Base-by-base conservation (phyloP, 306 rosid genomes). In the Inga oerstediana region DNA sequence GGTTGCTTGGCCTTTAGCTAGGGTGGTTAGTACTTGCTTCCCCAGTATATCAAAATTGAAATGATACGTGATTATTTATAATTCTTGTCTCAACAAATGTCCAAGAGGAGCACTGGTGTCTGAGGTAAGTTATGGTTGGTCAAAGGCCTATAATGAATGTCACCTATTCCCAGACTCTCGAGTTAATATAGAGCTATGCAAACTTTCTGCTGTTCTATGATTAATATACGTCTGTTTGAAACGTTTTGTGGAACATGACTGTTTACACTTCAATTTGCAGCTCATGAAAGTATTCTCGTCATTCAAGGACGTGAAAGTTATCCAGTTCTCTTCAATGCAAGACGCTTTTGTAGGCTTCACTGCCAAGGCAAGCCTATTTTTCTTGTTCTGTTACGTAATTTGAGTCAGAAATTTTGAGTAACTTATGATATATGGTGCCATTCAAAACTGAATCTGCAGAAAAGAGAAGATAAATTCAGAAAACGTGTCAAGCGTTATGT, bases 241-340 rank as follows among this genome's bases (percentile, higher is more conserved):
- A 56, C 24, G 34, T 41, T 16, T 30, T 49, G 17, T 20, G 75
- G 64, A 54, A 81, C 80, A 37, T 61, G 70, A 13, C 76, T 54
- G 27, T 68, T 82, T 90, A 46, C 54, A 44, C 79, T 74, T 89
- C 56, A 45, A 85, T 71, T 34, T 86, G 81, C 93, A 97, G 99
- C 86, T 90, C 83, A 85, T 79, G 88, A 78, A 86, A 19, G 84
- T 90, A 80, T 94, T 94, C 84, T 91, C 94, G 70, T 81, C 95
- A 14, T 97, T 90, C 92, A 97, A 91, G 86, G 95, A 97, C 74
- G 89, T 91, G 46, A 97, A 91, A 85, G 97, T 97, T 58, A 90
- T 97, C 79, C 93, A 94, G 79, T 97, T 97, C 88, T 94, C 97
- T 62, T 87, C 99, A 11, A 84, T 97, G 98, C 97, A 91, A 89